These are phyloP conservation scores for Mycena belliarum DNA, from an alignment of 768 basidiomycete genomes.

Conservation along the genomic window DNA sequence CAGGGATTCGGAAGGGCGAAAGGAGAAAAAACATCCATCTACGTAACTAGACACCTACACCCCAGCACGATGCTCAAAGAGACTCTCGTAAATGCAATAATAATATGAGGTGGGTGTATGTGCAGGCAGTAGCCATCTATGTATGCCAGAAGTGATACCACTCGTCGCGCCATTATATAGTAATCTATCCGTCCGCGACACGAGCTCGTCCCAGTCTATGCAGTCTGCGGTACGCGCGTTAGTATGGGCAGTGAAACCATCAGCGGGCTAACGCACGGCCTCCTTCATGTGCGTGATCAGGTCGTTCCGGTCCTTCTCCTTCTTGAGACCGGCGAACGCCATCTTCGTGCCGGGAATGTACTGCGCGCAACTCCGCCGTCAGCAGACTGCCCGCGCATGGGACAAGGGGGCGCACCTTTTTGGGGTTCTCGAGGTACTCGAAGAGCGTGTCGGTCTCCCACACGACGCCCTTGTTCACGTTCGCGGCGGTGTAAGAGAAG, in stretches of 20 bases:
- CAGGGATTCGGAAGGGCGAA: too few relatives aligned
- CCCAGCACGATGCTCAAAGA: too few relatives aligned
- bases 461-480: constrained; percentile 88
- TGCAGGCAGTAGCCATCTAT: constrained; percentile 10
- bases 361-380: constrained; percentile 27
- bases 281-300: constrained; percentile 67
- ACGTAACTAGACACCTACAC: too few relatives aligned
- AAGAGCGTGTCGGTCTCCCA: constrained; percentile 92
- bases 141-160: not conserved
- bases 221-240: constrained; percentile 1
- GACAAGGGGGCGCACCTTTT: constrained; percentile 52
- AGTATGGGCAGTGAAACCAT: not conserved
- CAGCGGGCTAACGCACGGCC: constrained; percentile 38
- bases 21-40: too few relatives aligned
- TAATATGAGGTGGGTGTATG: constrained; percentile 21
- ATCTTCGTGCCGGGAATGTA: constrained; percentile 83
- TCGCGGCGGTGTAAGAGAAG: constrained; percentile 92
- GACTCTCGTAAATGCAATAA: constrained; percentile 21
- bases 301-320: constrained; percentile 82
- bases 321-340: constrained; percentile 86
- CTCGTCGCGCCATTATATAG: constrained; percentile 11
- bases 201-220: constrained; percentile 10
- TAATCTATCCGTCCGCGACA: constrained; percentile 16
- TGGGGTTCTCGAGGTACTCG: constrained; percentile 96
- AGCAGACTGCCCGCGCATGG: not conserved